A percentile compares a stretch with the other conserved stretches of the same genome.
phyloP scores from a whole-genome alignment of 2,329 filamentous ascomycete species.

The Juglanconis juglandina region DNA sequence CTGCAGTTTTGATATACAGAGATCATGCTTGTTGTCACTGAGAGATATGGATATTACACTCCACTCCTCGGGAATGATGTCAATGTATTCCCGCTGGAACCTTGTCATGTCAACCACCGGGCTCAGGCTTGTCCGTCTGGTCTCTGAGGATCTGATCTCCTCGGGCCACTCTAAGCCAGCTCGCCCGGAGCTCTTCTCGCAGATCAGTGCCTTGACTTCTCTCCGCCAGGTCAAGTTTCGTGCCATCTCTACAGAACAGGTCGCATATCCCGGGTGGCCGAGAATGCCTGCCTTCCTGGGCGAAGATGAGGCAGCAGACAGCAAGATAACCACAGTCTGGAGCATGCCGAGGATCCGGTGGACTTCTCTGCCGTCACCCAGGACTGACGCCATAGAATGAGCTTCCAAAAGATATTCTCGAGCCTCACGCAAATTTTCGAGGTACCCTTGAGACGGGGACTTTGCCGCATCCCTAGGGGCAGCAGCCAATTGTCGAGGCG shows the following conservation, averaged over 20 bases:
- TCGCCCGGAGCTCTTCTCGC: conserved; percentile 42
- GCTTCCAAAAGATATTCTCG: conserved; percentile 64
- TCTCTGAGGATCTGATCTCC: conserved; percentile 26
- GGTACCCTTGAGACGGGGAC: conserved; percentile 41
- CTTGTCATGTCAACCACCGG: conserved; percentile 51
- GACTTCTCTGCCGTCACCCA: conserved; percentile 56
- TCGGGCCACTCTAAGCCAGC: conserved; percentile 34
- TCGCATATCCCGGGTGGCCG: conserved; percentile 54
- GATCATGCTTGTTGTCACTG: conserved; percentile 76
- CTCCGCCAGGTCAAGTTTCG: conserved; percentile 66
- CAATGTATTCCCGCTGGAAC: conserved; percentile 78
- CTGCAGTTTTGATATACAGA: conserved; percentile 84
- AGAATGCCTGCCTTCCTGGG: conserved; percentile 38
- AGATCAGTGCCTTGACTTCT: conserved; percentile 55
- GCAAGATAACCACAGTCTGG: conserved; percentile 62
- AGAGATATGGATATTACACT: conserved; percentile 81
- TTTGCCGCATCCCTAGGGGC: neutral
- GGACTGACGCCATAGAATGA: conserved; percentile 53
- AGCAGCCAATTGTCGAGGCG: conserved; percentile 27
- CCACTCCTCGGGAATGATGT: conserved; percentile 81
- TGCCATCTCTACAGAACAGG: conserved; percentile 65
- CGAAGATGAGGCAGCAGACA: conserved; percentile 57
- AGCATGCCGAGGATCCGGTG: conserved; percentile 62
- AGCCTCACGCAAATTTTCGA: conserved; percentile 60
- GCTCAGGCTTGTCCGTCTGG: conserved; percentile 42